These are phyloP conservation scores for Candida morakotiae DNA, from an alignment of 805 yeast species.

Conservation along the genomic window DNA sequence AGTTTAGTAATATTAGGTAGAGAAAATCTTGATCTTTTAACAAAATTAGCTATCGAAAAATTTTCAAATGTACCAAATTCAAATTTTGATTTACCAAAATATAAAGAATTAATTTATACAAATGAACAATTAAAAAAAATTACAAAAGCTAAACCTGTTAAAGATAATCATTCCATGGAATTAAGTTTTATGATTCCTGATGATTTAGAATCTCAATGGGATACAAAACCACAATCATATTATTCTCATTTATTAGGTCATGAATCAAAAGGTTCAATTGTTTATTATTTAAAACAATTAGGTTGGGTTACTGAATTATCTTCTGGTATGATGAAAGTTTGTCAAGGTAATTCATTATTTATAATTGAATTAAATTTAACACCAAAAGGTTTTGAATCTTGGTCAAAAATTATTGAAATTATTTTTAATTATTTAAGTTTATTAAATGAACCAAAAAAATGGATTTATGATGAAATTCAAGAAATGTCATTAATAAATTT, in stretches of 20 bases:
- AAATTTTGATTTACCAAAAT: conserved; percentile 40
- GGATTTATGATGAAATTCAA: conserved; percentile 76
- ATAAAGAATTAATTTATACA: conserved; percentile 46
- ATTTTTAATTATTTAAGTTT: conserved; percentile 73
- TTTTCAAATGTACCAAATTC: conserved; percentile 63
- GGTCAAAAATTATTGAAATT: conserved; percentile 54
- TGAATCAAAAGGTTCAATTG: conserved; percentile 83
- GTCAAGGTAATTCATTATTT: conserved; percentile 65
- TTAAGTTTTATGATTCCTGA: conserved; percentile 75
- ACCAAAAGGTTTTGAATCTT: conserved; percentile 59
- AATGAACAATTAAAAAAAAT: conserved; percentile 47
- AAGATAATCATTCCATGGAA: conserved; percentile 67
- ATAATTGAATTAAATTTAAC: conserved; percentile 75
- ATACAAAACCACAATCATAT: conserved; percentile 65
- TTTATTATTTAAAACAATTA: conserved; percentile 59
- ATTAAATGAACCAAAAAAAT: conserved; percentile 63
- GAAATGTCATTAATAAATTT: conserved; percentile 67
- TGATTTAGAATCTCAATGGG: conserved; percentile 57
- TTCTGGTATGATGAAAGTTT: conserved; percentile 64
- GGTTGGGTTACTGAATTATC: conserved; percentile 81
- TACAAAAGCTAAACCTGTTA: conserved; percentile 73
- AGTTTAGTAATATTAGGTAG: conserved; percentile 80
- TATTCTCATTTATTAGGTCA: conserved; percentile 85
- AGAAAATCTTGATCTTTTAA: conserved; percentile 68
- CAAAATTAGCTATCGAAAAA: conserved; percentile 63